phyloP scores from a whole-genome alignment of 2,329 filamentous ascomycete genomes.

The Rosellinia necatrix region DNA sequence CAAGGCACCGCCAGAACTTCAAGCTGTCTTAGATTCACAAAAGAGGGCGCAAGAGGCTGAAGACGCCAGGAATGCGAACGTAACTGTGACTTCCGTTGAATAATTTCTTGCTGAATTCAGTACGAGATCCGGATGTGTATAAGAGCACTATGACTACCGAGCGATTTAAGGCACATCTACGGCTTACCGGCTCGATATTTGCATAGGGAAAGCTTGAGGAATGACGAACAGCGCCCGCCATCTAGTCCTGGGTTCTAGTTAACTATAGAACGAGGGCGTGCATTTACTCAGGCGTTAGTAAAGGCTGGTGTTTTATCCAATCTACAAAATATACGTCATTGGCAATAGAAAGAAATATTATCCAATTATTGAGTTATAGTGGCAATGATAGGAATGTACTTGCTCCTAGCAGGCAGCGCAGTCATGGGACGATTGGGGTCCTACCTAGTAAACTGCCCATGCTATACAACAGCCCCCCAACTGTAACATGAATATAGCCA shows the following conservation, averaged over 20 bases:
- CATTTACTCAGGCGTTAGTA: constrained; percentile 25
- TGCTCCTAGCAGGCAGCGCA: neutral
- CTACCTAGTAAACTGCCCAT: neutral
- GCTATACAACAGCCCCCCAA: no score
- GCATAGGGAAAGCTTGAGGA: neutral
- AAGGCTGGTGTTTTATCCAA: constrained; percentile 8
- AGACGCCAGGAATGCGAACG: constrained; percentile 38
- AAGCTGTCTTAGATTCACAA: constrained; percentile 62
- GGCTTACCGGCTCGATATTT: neutral
- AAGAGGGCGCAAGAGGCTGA: constrained; percentile 51
- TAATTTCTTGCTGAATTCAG: neutral
- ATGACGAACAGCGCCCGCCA: neutral
- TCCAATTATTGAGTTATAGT: neutral
- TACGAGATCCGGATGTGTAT: no score
- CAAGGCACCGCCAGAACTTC: constrained; percentile 64
- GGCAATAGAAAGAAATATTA: neutral
- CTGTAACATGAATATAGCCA: neutral
- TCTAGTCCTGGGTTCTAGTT: neutral
- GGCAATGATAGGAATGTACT: neutral
- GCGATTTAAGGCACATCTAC: no score
- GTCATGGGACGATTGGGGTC: neutral
- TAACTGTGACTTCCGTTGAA: constrained; percentile 31
- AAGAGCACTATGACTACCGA: no score
- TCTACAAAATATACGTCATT: neutral
- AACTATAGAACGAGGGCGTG: constrained; percentile 19